Evolutionary conservation across 1,284 basidiomycete species (phyloP).

Genomic region (Malassezia globosa): DNA sequence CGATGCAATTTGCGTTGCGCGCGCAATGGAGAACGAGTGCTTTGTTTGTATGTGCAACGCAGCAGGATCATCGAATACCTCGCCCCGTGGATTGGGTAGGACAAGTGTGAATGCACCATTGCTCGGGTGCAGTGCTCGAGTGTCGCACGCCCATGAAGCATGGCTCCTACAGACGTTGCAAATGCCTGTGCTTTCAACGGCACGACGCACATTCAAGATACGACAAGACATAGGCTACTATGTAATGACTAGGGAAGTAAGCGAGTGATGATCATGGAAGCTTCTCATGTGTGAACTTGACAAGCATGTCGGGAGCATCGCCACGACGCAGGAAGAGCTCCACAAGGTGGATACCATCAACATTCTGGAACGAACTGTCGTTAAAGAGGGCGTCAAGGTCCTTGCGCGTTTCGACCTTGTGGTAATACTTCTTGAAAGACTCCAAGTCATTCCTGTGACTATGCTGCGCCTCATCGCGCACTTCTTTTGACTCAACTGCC

Average conservation of each 20-base stretch:
- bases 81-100: conserved; percentile 31
- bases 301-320: conserved; percentile 2
- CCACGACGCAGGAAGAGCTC: conserved; percentile 5
- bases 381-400: conserved; percentile 59
- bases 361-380: conserved; percentile 33
- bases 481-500: not conserved
- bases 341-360: conserved; percentile 2
- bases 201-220: conserved; percentile 6
- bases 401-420: conserved; percentile 57
- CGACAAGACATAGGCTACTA: conserved; percentile 9
- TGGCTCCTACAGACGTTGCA: conserved; percentile 31
- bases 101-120: conserved; percentile 35
- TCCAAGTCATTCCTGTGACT: conserved; percentile 50
- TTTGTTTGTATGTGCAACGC: conserved; percentile 42
- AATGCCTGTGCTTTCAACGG: conserved; percentile 20
- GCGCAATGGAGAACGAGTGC: conserved; percentile 37
- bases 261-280: not conserved
- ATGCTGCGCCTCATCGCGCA: not conserved
- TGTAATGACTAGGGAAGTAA: not conserved
- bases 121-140: conserved; percentile 24
- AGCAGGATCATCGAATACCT: conserved; percentile 19
- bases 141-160: conserved; percentile 24
- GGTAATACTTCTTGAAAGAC: conserved; percentile 54
- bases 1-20: conserved; percentile 23
- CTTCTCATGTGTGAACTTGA: not conserved